These are phyloP conservation scores for Aureobasidium sp. DNA, from an alignment of 2,329 filamentous ascomycete species.

Conservation along the genomic window DNA sequence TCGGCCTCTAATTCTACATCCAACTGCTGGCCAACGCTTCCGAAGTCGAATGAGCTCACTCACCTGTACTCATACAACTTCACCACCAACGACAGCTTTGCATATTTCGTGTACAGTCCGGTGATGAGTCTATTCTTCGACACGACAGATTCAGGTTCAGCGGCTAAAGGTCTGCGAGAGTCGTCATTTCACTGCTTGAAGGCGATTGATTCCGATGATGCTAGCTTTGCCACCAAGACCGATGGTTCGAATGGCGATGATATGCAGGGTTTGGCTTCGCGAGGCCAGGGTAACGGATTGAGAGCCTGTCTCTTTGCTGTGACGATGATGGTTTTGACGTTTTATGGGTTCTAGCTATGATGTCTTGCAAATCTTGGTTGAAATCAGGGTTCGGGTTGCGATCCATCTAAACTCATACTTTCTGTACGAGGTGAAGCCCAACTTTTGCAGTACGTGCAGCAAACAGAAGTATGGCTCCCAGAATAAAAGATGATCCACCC, in stretches of 20 bases:
- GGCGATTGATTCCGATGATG: no score
- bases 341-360: no score
- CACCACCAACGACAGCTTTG: background rate
- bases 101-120: background rate
- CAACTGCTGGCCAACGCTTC: background rate
- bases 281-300: no score
- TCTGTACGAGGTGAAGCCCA: conserved; percentile 21
- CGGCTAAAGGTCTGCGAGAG: no score
- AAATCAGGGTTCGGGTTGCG: no score
- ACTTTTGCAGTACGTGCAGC: conserved; percentile 23
- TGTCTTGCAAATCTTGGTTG: no score
- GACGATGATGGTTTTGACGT: no score
- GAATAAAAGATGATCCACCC: conserved; percentile 28
- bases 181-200: no score
- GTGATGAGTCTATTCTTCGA: background rate
- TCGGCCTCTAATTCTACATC: background rate
- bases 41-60: background rate
- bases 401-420: conserved; percentile 17
- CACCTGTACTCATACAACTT: background rate
- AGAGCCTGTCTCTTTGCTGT: no score
- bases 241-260: no score
- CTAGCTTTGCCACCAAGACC: background rate
- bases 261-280: no score
- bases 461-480: conserved; percentile 21
- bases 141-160: no score